phyloP scores from a whole-genome alignment of 306 rosid genomes.

The Astragalus glycyphyllos region DNA sequence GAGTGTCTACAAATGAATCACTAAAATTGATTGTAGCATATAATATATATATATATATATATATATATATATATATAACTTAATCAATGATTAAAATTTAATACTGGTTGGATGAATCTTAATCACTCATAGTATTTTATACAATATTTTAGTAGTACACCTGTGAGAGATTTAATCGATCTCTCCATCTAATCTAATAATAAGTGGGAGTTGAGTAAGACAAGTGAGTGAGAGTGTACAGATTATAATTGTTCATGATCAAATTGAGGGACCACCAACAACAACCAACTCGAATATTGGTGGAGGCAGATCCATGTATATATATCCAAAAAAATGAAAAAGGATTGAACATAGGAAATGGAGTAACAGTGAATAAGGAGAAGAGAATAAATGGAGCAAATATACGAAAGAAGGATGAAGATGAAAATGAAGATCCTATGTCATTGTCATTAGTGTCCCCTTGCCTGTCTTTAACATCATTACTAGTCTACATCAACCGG shows the following conservation, averaged over 20 bases:
- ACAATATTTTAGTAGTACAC: too few species aligned
- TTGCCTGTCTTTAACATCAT: slow-evolving; percentile 62
- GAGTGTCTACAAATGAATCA: too few species aligned
- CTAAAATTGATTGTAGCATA: too few species aligned
- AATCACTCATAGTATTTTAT: too few species aligned
- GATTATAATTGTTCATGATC: slow-evolving; percentile 43
- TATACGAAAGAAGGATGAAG: slow-evolving; percentile 23
- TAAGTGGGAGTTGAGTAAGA: slow-evolving; percentile 64
- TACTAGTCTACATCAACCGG: slow-evolving; percentile 60
- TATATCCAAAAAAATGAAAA: background rate
- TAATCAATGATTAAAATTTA: too few species aligned
- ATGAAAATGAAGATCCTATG: slow-evolving; percentile 46
- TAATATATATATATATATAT: too few species aligned
- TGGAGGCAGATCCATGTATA: too few species aligned
- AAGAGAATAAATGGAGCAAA: slow-evolving; percentile 29
- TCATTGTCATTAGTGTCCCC: slow-evolving; percentile 65
- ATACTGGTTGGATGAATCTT: too few species aligned
- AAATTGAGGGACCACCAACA: slow-evolving; percentile 48
- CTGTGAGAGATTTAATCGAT: too few species aligned
- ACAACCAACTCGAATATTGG: slow-evolving; percentile 30
- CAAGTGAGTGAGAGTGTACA: slow-evolving; percentile 39
- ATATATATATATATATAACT: too few species aligned
- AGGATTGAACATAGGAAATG: background rate
- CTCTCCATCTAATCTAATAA: background rate
- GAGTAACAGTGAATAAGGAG: background rate